Conservation (phyloP, 2,329 filamentous ascomycete species). For the Aspergillus sp. region DNA sequence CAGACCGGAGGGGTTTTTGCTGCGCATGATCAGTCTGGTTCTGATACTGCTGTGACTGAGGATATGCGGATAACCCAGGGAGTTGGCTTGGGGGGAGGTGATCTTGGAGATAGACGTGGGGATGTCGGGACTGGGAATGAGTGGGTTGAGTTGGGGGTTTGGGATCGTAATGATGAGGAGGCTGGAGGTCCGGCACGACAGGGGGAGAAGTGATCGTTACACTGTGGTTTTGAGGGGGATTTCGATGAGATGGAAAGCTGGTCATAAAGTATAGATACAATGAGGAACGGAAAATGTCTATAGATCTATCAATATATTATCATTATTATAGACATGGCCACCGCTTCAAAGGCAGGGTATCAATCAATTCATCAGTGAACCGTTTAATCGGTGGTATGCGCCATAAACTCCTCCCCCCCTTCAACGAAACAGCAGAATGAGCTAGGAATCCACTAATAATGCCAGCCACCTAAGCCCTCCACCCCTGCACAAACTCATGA, state of each 20-base stretch:
- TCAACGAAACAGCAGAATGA: too few species aligned
- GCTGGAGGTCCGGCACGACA: not conserved
- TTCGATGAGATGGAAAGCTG: not conserved
- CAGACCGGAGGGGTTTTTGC: not conserved
- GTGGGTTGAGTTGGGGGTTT: not conserved
- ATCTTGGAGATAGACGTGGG: not conserved
- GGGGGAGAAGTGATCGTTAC: not conserved
- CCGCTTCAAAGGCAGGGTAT: constrained; percentile 14
- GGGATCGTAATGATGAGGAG: constrained; percentile 1
- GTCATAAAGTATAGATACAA: not conserved
- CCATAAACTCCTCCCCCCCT: too few species aligned
- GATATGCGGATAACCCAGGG: not conserved
- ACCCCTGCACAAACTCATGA: constrained; percentile 91
- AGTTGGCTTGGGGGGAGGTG: not conserved
- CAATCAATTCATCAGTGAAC: not conserved
- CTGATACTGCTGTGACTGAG: not conserved
- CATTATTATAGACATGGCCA: constrained; percentile 14
- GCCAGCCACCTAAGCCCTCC: constrained; percentile 61
- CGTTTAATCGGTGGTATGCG: too few species aligned
- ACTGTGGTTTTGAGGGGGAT: not conserved
- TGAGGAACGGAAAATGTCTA: not conserved
- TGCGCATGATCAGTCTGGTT: not conserved
- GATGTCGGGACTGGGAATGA: not conserved
- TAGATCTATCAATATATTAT: constrained; percentile 7
- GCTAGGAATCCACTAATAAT: not conserved